phyloP scores from a whole-genome alignment of 768 basidiomycete species.

The Hebeloma cylindrosporum region DNA sequence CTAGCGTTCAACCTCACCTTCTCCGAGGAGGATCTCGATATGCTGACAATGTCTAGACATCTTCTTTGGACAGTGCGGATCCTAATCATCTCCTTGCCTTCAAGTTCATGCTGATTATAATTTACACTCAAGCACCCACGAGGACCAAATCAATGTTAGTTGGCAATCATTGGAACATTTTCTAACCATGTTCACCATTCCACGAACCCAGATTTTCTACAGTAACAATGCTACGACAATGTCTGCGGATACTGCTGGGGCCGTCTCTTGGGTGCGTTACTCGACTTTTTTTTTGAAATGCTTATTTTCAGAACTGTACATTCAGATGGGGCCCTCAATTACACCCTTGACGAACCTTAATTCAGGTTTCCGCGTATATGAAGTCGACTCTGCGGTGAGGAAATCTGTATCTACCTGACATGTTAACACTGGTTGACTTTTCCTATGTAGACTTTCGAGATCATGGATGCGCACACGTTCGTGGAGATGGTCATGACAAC shows the following conservation, averaged over 20 bases:
- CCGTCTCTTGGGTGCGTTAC: slow-evolving; percentile 41
- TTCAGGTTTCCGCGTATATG: slow-evolving; percentile 72
- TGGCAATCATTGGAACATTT: not conserved
- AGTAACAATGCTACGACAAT: slow-evolving; percentile 66
- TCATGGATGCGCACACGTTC: slow-evolving; percentile 77
- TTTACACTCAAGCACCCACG: slow-evolving; percentile 47
- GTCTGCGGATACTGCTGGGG: slow-evolving; percentile 53
- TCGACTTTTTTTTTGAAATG: not conserved
- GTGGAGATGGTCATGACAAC: slow-evolving; percentile 21
- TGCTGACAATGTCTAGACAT: slow-evolving; percentile 43
- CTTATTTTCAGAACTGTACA: not conserved
- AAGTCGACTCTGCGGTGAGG: slow-evolving; percentile 66
- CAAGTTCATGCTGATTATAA: not conserved
- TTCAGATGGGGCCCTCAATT: slow-evolving; percentile 66
- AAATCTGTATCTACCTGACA: not conserved
- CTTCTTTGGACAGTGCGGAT: slow-evolving; percentile 66
- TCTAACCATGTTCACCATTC: not conserved
- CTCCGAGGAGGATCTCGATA: not conserved
- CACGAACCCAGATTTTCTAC: slow-evolving; percentile 57
- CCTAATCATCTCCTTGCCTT: not conserved
- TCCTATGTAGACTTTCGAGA: slow-evolving; percentile 62
- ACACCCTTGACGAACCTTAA: slow-evolving; percentile 73
- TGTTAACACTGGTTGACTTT: not conserved
- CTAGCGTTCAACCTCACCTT: slow-evolving; percentile 1
- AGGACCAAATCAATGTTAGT: slow-evolving; percentile 65